phyloP scores from a whole-genome alignment of 495 filamentous ascomycete genomes.

The Daldinia vernicosa region DNA sequence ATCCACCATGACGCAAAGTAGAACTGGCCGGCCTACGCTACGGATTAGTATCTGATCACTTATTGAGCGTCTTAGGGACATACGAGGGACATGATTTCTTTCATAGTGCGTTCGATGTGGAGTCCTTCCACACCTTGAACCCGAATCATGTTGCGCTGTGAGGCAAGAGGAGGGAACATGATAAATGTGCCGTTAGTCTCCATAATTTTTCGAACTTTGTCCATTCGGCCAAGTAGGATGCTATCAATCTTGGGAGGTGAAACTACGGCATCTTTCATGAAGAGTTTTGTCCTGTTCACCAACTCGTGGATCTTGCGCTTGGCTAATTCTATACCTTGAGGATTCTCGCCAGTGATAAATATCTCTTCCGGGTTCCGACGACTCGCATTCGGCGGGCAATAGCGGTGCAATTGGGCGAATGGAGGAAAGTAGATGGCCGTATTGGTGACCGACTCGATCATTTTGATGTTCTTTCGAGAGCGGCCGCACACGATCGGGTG shows the following conservation, averaged over 20 bases:
- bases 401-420: constrained; percentile 88
- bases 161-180: constrained; percentile 84
- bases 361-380: constrained; percentile 87
- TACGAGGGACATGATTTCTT: constrained; percentile 94
- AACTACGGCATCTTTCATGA: constrained; percentile 88
- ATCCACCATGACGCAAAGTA: constrained; percentile 98
- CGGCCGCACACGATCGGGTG: constrained; percentile 92
- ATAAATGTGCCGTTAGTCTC: constrained; percentile 95
- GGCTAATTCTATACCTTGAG: constrained; percentile 80
- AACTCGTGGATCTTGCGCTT: constrained; percentile 89
- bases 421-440: constrained; percentile 98
- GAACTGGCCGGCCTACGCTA: constrained; percentile 84
- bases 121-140: constrained; percentile 92
- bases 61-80: constrained; percentile 35
- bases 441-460: constrained; percentile 91
- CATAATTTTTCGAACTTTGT: constrained; percentile 97
- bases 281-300: constrained; percentile 78
- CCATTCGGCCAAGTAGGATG: constrained; percentile 87
- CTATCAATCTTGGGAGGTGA: constrained; percentile 91
- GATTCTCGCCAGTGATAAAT: constrained; percentile 88
- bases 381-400: constrained; percentile 79
- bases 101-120: constrained; percentile 91
- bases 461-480: constrained; percentile 93
- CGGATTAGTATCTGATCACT: constrained; percentile 44
- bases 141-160: constrained; percentile 78